Base-by-base conservation (phyloP, 169 alveolate genomes). In the Plasmodium ovale region DNA sequence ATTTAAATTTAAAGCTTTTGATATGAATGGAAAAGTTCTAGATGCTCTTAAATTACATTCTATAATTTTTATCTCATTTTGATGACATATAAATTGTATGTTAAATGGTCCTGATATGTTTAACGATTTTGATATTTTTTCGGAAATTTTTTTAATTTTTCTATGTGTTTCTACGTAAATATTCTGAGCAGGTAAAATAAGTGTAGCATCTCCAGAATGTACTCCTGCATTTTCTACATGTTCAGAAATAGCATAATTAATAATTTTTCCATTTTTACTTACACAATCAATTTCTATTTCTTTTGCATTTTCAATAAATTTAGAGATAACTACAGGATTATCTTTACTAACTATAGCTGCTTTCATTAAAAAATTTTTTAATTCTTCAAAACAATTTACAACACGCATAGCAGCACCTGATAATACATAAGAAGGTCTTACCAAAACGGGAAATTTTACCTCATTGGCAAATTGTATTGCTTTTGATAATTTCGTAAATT, bases 331-430 rank as follows among this genome's bases (percentile, higher is more conserved):
- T 1, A 96, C 98, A 0, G 98, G 98, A 68, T 93, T 93, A 29
- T 94, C 96, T n/a, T 96, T 94, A 87, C 94, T 90, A 23, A 96
- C 96, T 37, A 95, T 95, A 3, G 98, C 97, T 1, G 97, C 96
- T 14, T 95, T 91, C 92, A 89, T 84, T 67, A 94, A 71, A 87
- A 92, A 94, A 64, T 72, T 87, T 37, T 94, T 94, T 64, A 94
- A 92, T 90, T 95, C 96, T 49, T 89, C 91, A 72, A 79, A 88
- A 56, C 94, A 88, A 23, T 79, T 84, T 16, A 96, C 96, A 54
- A 95, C 97, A 19, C 97, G 92, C 98, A 96, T 96, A 9, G 98
- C 97, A 0, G 97, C 98, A 2, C 98, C 98, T 1, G 96, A 93
- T 67, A 96, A 89, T 44, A 96, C 98, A 79, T 96, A 96, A 23